These are phyloP conservation scores for Zymoseptoria passerinii DNA, from an alignment of 2,329 filamentous ascomycete genomes.

Conservation along the genomic window DNA sequence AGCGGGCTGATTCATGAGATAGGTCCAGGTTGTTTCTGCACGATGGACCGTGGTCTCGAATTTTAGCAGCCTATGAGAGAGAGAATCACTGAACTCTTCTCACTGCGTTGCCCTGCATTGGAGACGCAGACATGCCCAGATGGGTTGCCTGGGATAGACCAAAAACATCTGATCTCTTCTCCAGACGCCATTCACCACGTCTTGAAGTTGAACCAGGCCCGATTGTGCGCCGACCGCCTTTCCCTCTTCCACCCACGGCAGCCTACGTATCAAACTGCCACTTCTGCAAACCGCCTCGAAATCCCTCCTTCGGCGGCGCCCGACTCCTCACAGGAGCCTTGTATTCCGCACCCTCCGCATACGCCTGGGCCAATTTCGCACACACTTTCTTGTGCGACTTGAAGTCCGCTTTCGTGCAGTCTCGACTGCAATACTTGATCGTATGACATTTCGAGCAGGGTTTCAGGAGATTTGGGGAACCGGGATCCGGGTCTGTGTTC, in stretches of 20 bases:
- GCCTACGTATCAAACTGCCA: constrained; percentile 32
- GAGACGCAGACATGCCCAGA: not conserved
- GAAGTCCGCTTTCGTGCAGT: constrained; percentile 34
- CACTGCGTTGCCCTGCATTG: not conserved
- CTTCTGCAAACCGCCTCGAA: constrained; percentile 32
- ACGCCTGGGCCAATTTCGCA: constrained; percentile 32
- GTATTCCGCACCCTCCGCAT: constrained; percentile 31
- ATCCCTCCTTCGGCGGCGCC: constrained; percentile 27
- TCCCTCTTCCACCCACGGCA: not conserved
- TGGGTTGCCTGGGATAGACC: not conserved
- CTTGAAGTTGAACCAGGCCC: not conserved
- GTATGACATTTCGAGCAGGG: constrained; percentile 34
- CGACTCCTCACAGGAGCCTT: constrained; percentile 30
- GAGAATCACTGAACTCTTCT: not conserved
- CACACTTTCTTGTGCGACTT: constrained; percentile 36
- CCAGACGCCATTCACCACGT: not conserved
- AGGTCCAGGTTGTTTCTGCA: too few relatives aligned
- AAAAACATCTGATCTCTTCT: not conserved
- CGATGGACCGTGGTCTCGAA: not conserved
- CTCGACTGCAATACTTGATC: constrained; percentile 33
- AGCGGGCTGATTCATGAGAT: too few relatives aligned
- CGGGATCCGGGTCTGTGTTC: constrained; percentile 4
- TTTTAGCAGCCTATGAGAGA: not conserved
- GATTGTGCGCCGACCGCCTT: not conserved
- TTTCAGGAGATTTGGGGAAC: constrained; percentile 21